Conservation (phyloP, 2,329 filamentous ascomycete genomes). For the Zalaria obscura region DNA sequence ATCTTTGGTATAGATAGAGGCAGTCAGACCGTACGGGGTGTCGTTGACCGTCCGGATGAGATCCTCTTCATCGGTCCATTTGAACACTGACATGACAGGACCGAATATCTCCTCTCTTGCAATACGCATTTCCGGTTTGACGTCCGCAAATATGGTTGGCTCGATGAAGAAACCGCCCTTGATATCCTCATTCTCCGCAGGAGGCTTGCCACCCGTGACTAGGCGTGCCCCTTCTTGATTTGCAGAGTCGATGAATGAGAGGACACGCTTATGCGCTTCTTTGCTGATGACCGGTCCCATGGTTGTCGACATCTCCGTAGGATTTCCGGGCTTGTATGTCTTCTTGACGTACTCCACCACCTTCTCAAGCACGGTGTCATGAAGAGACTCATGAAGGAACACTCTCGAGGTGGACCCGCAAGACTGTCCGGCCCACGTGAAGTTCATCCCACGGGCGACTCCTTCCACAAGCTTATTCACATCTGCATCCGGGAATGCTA, state of each 20-base stretch:
- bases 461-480: slow-evolving; percentile 17
- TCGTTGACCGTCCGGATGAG: slow-evolving; percentile 7
- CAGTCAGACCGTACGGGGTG: slow-evolving; percentile 9
- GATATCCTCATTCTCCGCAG: neutral
- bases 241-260: slow-evolving; percentile 1
- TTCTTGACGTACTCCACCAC: slow-evolving; percentile 6
- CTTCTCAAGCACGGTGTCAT: slow-evolving; percentile 8
- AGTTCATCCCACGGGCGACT: slow-evolving; percentile 17
- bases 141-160: slow-evolving; percentile 5
- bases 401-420: slow-evolving; percentile 11
- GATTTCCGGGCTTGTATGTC: slow-evolving; percentile 7
- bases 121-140: slow-evolving; percentile 1
- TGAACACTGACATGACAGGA: slow-evolving; percentile 7
- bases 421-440: slow-evolving; percentile 12
- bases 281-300: slow-evolving; percentile 9
- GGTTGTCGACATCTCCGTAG: slow-evolving; percentile 8
- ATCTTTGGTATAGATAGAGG: slow-evolving; percentile 7
- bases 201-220: neutral
- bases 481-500: slow-evolving; percentile 20
- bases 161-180: slow-evolving; percentile 4
- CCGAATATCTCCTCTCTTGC: slow-evolving; percentile 6
- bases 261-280: slow-evolving; percentile 3
- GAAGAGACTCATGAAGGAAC: slow-evolving; percentile 10
- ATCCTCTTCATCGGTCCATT: slow-evolving; percentile 8
- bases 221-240: slow-evolving; percentile 3